phyloP scores from a whole-genome alignment of 2,329 filamentous ascomycete genomes.

The Ascochyta pisi region DNA sequence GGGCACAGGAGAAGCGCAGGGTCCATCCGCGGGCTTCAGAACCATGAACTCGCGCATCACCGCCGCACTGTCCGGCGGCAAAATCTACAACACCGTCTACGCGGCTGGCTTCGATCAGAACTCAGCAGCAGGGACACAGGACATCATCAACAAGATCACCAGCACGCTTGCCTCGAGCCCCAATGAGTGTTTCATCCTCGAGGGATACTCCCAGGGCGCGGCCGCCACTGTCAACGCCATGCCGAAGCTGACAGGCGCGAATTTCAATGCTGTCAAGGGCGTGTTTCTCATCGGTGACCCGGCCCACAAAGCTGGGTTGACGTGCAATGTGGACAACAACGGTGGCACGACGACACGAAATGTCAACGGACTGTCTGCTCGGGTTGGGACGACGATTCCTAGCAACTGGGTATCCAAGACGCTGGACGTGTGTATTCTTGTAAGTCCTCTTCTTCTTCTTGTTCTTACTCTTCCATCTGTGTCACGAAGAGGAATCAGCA shows the following conservation, averaged over 20 bases:
- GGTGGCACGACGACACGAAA: constrained; percentile 43
- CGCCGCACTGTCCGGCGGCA: constrained; percentile 39
- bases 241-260: constrained; percentile 38
- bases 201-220: constrained; percentile 50
- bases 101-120: constrained; percentile 37
- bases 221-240: constrained; percentile 47
- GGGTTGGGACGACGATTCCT: constrained; percentile 25
- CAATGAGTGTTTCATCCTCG: constrained; percentile 46
- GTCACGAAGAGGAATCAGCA: not conserved
- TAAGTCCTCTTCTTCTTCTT: constrained; percentile 21
- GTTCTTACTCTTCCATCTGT: no score
- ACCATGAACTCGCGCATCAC: constrained; percentile 44
- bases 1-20: constrained; percentile 28
- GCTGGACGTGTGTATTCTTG: constrained; percentile 46
- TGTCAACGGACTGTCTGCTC: constrained; percentile 34
- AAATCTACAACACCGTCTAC: constrained; percentile 47
- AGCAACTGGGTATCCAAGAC: constrained; percentile 46
- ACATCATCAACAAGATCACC: constrained; percentile 46
- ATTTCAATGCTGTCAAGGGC: constrained; percentile 46
- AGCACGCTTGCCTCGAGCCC: constrained; percentile 31
- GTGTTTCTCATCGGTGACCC: constrained; percentile 49
- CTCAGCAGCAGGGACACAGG: constrained; percentile 34
- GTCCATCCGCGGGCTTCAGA: constrained; percentile 33
- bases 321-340: constrained; percentile 47
- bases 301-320: constrained; percentile 39